A percentile compares a stretch with the other conserved stretches of the same genome.
phyloP scores from a whole-genome alignment of 805 yeast species.

The Hanseniaspora jakobsenii region DNA sequence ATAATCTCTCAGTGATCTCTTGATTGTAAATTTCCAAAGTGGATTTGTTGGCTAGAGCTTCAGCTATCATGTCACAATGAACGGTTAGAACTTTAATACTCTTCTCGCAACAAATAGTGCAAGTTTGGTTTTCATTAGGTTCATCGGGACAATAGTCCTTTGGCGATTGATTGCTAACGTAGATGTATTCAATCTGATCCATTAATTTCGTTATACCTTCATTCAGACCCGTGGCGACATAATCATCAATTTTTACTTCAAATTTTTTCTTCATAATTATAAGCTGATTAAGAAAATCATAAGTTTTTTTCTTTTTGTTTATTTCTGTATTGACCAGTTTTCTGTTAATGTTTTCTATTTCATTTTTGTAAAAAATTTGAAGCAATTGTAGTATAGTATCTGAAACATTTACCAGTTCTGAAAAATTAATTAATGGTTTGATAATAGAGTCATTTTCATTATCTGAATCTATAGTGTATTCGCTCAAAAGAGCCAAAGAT shows the following conservation, averaged over 20 bases:
- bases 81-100: conserved; percentile 51
- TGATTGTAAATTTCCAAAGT: conserved; percentile 87
- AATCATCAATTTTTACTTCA: conserved; percentile 71
- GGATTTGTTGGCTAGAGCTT: conserved; percentile 66
- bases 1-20: conserved; percentile 82
- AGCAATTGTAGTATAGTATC: conserved; percentile 88
- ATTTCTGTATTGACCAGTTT: conserved; percentile 35
- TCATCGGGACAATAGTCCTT: conserved; percentile 48
- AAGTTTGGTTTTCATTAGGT: conserved; percentile 28
- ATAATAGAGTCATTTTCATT: conserved; percentile 33
- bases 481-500: conserved; percentile 57
- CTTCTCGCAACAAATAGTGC: conserved; percentile 54
- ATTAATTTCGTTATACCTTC: conserved; percentile 83
- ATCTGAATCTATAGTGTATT: conserved; percentile 44
- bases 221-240: conserved; percentile 85
- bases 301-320: conserved; percentile 35
- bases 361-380: conserved; percentile 80
- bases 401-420: conserved; percentile 84
- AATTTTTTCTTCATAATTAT: conserved; percentile 69
- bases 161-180: conserved; percentile 43
- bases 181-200: conserved; percentile 60
- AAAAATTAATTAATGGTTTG: conserved; percentile 78
- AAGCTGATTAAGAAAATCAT: conserved; percentile 66
- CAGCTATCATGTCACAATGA: conserved; percentile 62
- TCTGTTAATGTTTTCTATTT: conserved; percentile 38